Percentiles rank a stretch among this genome's conserved stretches.
Conservation (phyloP, 345 rosid genomes). For the Erodium maritimum region DNA sequence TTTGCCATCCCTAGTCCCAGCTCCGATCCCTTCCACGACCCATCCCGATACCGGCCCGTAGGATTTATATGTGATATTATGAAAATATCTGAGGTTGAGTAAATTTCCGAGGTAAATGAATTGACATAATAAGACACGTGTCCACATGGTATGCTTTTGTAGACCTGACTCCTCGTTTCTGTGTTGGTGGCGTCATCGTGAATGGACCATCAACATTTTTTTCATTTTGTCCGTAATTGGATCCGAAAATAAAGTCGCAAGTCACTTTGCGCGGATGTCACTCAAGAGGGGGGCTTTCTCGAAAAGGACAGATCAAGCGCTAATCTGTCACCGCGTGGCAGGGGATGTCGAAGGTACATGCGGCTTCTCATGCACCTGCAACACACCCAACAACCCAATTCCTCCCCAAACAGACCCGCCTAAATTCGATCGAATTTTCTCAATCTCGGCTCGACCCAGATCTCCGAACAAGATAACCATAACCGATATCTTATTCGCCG, state of each 20-base stretch:
- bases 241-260: background rate
- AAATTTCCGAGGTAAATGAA: too few relatives aligned
- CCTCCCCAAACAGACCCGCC: slow-evolving; percentile 4
- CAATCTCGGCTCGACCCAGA: background rate
- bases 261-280: too few relatives aligned
- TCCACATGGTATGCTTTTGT: background rate
- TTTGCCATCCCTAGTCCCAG: too few relatives aligned
- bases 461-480: background rate
- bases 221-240: background rate
- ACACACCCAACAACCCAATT: background rate
- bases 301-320: too few relatives aligned
- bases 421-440: slow-evolving; percentile 7
- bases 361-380: slow-evolving; percentile 6
- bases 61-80: too few relatives aligned
- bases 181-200: background rate
- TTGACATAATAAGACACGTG: background rate
- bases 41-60: too few relatives aligned
- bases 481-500: background rate
- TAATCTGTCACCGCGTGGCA: background rate
- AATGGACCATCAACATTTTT: background rate
- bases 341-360: background rate
- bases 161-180: background rate
- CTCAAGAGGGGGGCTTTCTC: too few relatives aligned
- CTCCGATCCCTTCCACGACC: too few relatives aligned
- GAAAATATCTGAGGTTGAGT: too few relatives aligned